Evolutionary conservation across 2,329 filamentous ascomycete species (phyloP).

Genomic region (Saccharata proteae): DNA sequence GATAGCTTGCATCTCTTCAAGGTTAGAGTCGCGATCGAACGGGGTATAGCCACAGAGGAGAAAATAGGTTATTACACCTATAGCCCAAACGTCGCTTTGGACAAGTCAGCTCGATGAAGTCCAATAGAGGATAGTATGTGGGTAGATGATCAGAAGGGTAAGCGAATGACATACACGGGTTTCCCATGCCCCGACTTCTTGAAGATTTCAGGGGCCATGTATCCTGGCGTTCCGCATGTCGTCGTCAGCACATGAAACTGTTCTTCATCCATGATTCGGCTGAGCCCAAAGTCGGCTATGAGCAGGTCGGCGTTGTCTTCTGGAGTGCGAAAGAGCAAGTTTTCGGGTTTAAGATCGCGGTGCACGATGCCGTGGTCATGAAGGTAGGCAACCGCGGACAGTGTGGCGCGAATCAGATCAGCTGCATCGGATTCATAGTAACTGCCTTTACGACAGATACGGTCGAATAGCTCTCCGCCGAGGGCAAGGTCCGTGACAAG

Average conservation of each 20-base stretch:
- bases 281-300: slow-evolving; percentile 93
- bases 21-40: slow-evolving; percentile 92
- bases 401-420: slow-evolving; percentile 83
- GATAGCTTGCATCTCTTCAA: slow-evolving; percentile 99
- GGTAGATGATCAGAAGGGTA: not conserved
- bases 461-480: slow-evolving; percentile 93
- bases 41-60: slow-evolving; percentile 95
- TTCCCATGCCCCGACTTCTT: slow-evolving; percentile 98
- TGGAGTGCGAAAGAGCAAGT: slow-evolving; percentile 88
- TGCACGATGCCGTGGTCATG: slow-evolving; percentile 99
- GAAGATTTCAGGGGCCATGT: slow-evolving; percentile 99
- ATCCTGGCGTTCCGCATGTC: slow-evolving; percentile 92
- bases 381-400: slow-evolving; percentile 95
- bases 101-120: not conserved
- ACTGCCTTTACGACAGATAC: slow-evolving; percentile 95
- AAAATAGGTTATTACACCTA: slow-evolving; percentile 98
- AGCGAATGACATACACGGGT: slow-evolving; percentile 54
- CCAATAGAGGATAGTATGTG: not conserved
- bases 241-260: slow-evolving; percentile 96
- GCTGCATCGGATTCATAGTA: slow-evolving; percentile 98
- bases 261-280: slow-evolving; percentile 96
- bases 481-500: slow-evolving; percentile 94
- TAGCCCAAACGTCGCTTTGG: slow-evolving; percentile 78
- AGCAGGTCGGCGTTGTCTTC: slow-evolving; percentile 95
- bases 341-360: slow-evolving; percentile 94